Conservation (phyloP, 805 yeast genomes). For the Lachancea quebecensis region DNA sequence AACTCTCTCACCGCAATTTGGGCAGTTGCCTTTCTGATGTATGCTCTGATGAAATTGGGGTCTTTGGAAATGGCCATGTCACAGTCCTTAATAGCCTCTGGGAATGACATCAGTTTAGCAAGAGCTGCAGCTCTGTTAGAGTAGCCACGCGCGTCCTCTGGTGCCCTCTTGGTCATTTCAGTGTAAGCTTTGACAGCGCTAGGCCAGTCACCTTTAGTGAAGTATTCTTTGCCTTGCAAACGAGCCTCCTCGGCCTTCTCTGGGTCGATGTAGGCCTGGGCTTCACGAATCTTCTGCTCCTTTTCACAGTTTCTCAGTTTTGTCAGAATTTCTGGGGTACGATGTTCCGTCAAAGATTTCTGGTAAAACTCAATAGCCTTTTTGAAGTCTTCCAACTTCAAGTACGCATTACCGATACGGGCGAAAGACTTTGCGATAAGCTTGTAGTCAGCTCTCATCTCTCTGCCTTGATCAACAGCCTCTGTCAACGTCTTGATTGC, state of each 20-base stretch:
- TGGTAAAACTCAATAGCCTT: slow-evolving; percentile 75
- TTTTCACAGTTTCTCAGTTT: slow-evolving; percentile 86
- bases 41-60: slow-evolving; percentile 87
- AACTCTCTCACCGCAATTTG: slow-evolving; percentile 86
- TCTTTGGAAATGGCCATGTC: slow-evolving; percentile 82
- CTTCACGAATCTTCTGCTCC: slow-evolving; percentile 71
- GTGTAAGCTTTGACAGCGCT: slow-evolving; percentile 88
- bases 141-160: slow-evolving; percentile 92
- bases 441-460: slow-evolving; percentile 84
- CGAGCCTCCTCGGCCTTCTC: slow-evolving; percentile 95
- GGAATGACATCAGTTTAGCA: slow-evolving; percentile 92
- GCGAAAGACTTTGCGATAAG: slow-evolving; percentile 88
- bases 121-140: slow-evolving; percentile 97
- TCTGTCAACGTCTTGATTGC: slow-evolving; percentile 73
- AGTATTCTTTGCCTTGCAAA: slow-evolving; percentile 80
- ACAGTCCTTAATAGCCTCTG: slow-evolving; percentile 92
- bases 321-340: slow-evolving; percentile 87
- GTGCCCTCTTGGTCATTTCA: slow-evolving; percentile 96
- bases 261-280: slow-evolving; percentile 74
- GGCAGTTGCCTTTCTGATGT: slow-evolving; percentile 93
- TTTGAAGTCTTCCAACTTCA: slow-evolving; percentile 64
- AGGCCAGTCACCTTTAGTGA: slow-evolving; percentile 94
- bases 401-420: slow-evolving; percentile 77
- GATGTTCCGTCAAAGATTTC: slow-evolving; percentile 91
- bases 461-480: slow-evolving; percentile 89